Conservation (phyloP, 2,329 filamentous ascomycete species). For the Epicoccum sorghinum region DNA sequence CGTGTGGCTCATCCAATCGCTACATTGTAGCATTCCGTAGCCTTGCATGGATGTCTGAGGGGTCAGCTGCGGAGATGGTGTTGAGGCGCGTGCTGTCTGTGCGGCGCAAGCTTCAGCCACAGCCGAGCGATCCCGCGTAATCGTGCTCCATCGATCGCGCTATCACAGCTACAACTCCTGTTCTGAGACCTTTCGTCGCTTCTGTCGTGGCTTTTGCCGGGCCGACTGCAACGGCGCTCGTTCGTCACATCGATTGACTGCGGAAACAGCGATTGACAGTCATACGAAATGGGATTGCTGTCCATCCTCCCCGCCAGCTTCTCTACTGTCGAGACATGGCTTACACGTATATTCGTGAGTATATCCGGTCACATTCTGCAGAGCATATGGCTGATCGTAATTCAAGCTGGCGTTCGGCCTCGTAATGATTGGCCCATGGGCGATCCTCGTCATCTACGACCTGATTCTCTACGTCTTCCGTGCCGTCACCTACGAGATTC, state of each 20-base stretch:
- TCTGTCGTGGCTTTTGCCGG: not conserved
- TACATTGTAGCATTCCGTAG: conserved; percentile 2
- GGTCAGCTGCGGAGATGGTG: conserved; percentile 27
- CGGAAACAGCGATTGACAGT: not conserved
- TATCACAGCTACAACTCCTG: not conserved
- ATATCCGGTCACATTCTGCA: too few relatives aligned
- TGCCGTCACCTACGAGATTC: conserved; percentile 63
- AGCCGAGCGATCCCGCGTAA: not conserved
- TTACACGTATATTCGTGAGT: conserved; percentile 66
- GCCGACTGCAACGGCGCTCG: not conserved
- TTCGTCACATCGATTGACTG: not conserved
- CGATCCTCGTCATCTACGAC: conserved; percentile 67
- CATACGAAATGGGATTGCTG: conserved; percentile 64
- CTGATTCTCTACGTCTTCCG: conserved; percentile 67
- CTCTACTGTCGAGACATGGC: conserved; percentile 65
- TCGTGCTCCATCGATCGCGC: conserved; percentile 5
- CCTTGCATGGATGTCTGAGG: conserved; percentile 20
- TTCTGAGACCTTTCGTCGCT: not conserved
- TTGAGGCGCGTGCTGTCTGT: conserved; percentile 6
- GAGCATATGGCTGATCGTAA: not conserved
- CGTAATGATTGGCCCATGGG: conserved; percentile 67
- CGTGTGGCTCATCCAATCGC: conserved; percentile 16
- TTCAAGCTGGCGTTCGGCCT: conserved; percentile 46
- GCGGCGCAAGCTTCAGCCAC: conserved; percentile 22
- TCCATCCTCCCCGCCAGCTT: conserved; percentile 68